These are phyloP conservation scores for Hortiboletus flavorubellus DNA, from an alignment of 768 basidiomycete genomes.

Conservation along the genomic window DNA sequence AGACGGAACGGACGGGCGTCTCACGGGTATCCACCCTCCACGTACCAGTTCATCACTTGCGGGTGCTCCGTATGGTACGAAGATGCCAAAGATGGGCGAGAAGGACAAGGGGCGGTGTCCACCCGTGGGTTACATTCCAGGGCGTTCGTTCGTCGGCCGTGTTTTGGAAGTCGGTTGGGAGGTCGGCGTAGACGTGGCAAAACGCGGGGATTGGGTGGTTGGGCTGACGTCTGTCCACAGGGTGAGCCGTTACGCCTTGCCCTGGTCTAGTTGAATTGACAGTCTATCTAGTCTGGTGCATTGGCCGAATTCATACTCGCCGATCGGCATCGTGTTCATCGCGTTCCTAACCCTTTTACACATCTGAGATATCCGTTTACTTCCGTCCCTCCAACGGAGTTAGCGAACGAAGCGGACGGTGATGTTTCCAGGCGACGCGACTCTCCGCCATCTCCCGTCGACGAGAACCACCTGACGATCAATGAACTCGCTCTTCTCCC, in stretches of 20 bases:
- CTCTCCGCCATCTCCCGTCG: constrained; percentile 5
- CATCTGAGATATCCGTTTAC: constrained; percentile 28
- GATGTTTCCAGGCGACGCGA: constrained; percentile 10
- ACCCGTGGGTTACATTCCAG: constrained; percentile 74
- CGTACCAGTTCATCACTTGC: constrained; percentile 11
- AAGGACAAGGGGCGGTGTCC: constrained; percentile 26
- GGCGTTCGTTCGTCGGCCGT: constrained; percentile 81
- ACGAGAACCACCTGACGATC: constrained; percentile 39
- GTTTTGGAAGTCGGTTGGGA: constrained; percentile 81
- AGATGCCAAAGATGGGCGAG: constrained; percentile 17
- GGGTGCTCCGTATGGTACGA: constrained; percentile 22
- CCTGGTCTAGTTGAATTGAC: constrained; percentile 6
- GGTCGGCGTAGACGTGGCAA: constrained; percentile 45
- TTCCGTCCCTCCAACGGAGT: constrained; percentile 12
- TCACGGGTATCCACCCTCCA: constrained; percentile 48
- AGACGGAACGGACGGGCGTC: constrained; percentile 66
- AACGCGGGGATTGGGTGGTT: constrained; percentile 84
- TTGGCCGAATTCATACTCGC: constrained; percentile 85
- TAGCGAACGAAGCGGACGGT: constrained; percentile 2
- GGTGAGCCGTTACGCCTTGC: constrained; percentile 43
- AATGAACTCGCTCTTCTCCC: constrained; percentile 82
- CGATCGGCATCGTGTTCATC: constrained; percentile 73
- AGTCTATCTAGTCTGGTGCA: constrained; percentile 62
- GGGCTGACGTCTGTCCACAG: constrained; percentile 77
- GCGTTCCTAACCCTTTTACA: constrained; percentile 61